phyloP scores from a whole-genome alignment of 768 basidiomycete genomes.

The Mycena maculata region DNA sequence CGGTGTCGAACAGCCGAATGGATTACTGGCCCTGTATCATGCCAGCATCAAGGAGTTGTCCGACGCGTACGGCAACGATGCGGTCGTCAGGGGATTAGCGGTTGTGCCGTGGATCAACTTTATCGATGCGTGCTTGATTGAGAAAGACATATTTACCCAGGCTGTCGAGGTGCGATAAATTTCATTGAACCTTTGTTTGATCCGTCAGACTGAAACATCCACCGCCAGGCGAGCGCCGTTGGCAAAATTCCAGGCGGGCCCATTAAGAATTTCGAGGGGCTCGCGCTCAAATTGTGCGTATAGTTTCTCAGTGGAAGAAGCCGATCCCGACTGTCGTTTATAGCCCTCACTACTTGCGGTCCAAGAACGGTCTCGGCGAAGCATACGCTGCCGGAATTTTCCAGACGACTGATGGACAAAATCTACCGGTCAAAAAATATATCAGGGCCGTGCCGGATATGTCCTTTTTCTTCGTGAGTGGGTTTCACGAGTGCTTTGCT shows the following conservation, averaged over 20 bases:
- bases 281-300: conserved; percentile 10
- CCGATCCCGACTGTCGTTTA: not conserved
- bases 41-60: conserved; percentile 6
- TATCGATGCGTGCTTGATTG: conserved; percentile 26
- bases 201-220: not conserved
- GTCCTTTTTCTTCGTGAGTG: not conserved
- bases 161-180: not conserved
- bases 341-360: not conserved
- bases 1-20: conserved; percentile 8
- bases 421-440: conserved; percentile 28
- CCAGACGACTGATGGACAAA: not conserved
- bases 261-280: not conserved
- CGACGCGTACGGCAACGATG: conserved; percentile 5
- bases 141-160: not conserved
- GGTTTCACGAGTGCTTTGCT: not conserved
- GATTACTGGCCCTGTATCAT: conserved; percentile 14
- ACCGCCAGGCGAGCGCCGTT: not conserved
- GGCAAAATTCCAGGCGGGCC: not conserved
- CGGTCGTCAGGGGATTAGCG: conserved; percentile 10
- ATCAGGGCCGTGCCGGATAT: conserved; percentile 15
- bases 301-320: too few relatives aligned
- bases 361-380: not conserved
- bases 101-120: conserved; percentile 13
- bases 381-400: not conserved
- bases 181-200: not conserved